Conservation (phyloP, 1,284 basidiomycete genomes). For the Malassezia sp. region DNA sequence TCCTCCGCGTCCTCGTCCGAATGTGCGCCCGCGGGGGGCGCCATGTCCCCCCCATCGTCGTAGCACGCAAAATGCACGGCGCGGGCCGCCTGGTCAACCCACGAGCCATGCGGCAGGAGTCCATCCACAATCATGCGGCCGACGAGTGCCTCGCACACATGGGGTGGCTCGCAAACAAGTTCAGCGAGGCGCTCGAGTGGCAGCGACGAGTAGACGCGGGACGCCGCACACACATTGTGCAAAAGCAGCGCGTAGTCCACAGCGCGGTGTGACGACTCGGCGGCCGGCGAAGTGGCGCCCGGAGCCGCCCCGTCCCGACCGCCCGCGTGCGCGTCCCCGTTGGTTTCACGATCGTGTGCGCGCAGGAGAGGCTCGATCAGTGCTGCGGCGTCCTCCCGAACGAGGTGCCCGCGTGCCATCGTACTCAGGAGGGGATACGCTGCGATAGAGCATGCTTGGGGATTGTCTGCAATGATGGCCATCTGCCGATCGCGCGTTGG, state of each 20-base stretch:
- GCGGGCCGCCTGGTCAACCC: constrained; percentile 3
- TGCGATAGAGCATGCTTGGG: too few species aligned
- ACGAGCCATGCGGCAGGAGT: not conserved
- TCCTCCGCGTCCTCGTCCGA: not conserved
- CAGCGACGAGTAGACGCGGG: constrained; percentile 51
- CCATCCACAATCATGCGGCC: constrained; percentile 2
- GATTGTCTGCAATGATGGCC: too few species aligned
- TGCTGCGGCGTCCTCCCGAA: constrained; percentile 74
- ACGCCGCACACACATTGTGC: constrained; percentile 89
- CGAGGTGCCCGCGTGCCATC: constrained; percentile 94
- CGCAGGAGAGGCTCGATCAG: constrained; percentile 77
- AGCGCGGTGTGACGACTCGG: too few species aligned
- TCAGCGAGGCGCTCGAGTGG: constrained; percentile 2
- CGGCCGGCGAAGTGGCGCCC: too few species aligned
- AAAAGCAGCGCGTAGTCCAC: constrained; percentile 97
- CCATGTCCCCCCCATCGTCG: not conserved
- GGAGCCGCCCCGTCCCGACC: too few species aligned
- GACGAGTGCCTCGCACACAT: not conserved
- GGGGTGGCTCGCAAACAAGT: not conserved
- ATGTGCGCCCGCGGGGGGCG: not conserved
- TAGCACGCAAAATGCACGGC: constrained; percentile 1
- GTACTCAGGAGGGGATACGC: too few species aligned
- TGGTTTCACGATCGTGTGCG: constrained; percentile 84
- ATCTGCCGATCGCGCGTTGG: too few species aligned
- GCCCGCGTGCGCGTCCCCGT: too few species aligned